Evolutionary conservation across 2,329 filamentous ascomycete species (phyloP), one percentile per base, ranked within the genome.

Genomic region (Alternaria dauci): DNA sequence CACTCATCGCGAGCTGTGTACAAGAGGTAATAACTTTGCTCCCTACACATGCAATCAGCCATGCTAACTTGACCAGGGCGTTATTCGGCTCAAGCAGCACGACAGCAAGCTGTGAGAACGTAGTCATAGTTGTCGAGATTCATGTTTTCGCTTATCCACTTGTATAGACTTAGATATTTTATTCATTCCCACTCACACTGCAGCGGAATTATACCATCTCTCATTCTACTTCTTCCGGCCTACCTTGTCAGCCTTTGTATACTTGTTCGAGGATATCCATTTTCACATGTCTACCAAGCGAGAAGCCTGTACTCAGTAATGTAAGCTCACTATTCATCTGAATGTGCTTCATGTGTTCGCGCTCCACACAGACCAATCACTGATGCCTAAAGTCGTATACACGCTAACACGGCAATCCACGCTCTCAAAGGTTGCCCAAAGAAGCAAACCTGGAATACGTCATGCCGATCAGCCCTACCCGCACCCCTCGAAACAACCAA

Each of bases 1-100:
- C 84, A 26, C 78, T 95, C 77, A 80, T 95, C 72, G 92, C 91
- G 26, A 94, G 88, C 32, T 94, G 92, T 76, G 86, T 92, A 59
- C 92, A 95, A 79, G 92, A 95, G 85, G 91, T 83, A 68, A 73
- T 72, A 66, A 2, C 14, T 6, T 8, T 23, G 8, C 7, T 3
- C 3, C 2, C 12, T 6, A 5, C 30, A 12, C 8, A 25, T 23
- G 7, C 18, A 14, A 4, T 26, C 30, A 5, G n/a, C 41, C 23
- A 38, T 52, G 55, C 62, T 67, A 28, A 67, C 59, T 7, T 32
- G 14, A 20, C 11, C 7, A 67, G 65, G 65, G 65, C 5, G 28
- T 67, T 38, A 56, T 67, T 42, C 63, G 65, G 14, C 51, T 67
- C 23, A 58, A 55, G 47, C 65, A 67, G 43, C 58, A 48, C 42